Evolutionary conservation across 2,329 filamentous ascomycete species (phyloP).

Genomic region (Atkinsonella texensis): DNA sequence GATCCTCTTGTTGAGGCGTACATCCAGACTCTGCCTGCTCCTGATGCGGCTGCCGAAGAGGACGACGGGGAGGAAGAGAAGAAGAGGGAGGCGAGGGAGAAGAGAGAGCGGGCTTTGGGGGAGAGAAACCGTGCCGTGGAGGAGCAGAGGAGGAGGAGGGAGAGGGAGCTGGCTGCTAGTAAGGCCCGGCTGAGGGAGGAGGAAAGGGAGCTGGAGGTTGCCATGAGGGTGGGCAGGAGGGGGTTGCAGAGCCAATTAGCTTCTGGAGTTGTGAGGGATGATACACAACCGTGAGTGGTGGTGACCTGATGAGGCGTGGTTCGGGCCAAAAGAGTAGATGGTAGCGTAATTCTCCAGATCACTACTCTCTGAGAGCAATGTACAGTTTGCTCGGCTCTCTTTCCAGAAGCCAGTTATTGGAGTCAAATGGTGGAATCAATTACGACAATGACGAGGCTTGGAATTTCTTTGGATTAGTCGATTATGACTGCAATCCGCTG

Average conservation of each 20-base stretch:
- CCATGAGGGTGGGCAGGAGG: constrained; percentile 56
- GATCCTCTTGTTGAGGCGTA: constrained; percentile 56
- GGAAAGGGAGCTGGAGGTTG: constrained; percentile 54
- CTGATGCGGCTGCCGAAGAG: constrained; percentile 26
- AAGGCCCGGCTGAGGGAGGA: constrained; percentile 52
- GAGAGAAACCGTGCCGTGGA: constrained; percentile 51
- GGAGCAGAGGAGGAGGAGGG: constrained; percentile 49
- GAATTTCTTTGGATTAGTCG: too few species aligned
- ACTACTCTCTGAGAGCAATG: too few species aligned
- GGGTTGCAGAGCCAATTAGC: constrained; percentile 51
- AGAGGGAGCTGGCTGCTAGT: constrained; percentile 46
- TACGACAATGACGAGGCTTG: too few species aligned
- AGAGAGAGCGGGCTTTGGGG: constrained; percentile 54
- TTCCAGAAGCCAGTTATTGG: too few species aligned
- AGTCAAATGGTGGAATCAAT: too few species aligned
- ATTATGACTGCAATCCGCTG: too few species aligned
- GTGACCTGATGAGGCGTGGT: too few species aligned
- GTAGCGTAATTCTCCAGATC: too few species aligned
- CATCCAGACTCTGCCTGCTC: constrained; percentile 49
- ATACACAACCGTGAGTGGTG: constrained; percentile 8
- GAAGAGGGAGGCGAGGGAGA: constrained; percentile 36
- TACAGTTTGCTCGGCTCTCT: too few species aligned
- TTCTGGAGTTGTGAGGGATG: constrained; percentile 14
- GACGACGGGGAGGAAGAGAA: constrained; percentile 41
- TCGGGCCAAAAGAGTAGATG: too few species aligned